A percentile compares a stretch with the other conserved stretches of the same genome.
Evolutionary conservation across 129 eudicot species (phyloP).

Genomic region (Artemisia tridentata): DNA sequence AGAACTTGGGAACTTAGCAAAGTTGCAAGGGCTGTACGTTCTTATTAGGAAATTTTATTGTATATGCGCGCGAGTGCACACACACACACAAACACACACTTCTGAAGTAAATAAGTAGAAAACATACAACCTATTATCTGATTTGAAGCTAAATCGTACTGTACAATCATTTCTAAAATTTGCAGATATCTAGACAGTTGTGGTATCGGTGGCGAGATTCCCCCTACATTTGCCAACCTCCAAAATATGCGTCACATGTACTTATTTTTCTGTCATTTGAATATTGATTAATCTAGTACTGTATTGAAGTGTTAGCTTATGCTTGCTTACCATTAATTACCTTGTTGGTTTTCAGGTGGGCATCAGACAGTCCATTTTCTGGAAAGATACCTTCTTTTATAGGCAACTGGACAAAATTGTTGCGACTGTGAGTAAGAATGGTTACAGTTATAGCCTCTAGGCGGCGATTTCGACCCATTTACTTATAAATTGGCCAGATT

Average conservation of each 20-base stretch:
- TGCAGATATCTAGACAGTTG: slow-evolving; percentile 62
- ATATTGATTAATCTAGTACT: background rate
- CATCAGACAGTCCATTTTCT: slow-evolving; percentile 58
- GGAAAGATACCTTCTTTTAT: slow-evolving; percentile 65
- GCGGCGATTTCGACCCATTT: background rate
- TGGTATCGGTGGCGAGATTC: slow-evolving; percentile 66
- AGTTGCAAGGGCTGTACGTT: slow-evolving; percentile 44
- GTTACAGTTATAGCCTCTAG: background rate
- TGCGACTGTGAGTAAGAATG: slow-evolving; percentile 43
- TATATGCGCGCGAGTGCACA: too few species aligned
- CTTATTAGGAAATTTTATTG: slow-evolving; percentile 1
- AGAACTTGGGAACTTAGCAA: slow-evolving; percentile 57
- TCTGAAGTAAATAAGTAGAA: background rate
- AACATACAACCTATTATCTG: background rate
- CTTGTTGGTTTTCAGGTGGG: slow-evolving; percentile 58
- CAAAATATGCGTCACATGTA: slow-evolving; percentile 44
- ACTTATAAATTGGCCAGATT: too few species aligned
- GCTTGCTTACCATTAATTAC: background rate
- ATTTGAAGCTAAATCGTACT: slow-evolving; percentile 6
- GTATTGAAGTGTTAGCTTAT: slow-evolving; percentile 6
- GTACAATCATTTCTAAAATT: background rate
- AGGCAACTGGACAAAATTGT: slow-evolving; percentile 57
- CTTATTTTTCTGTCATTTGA: slow-evolving; percentile 17
- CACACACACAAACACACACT: background rate
- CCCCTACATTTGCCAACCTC: slow-evolving; percentile 57